Base-by-base conservation (phyloP, 2,329 filamentous ascomycete genomes). In the Penicillium vulpinum region DNA sequence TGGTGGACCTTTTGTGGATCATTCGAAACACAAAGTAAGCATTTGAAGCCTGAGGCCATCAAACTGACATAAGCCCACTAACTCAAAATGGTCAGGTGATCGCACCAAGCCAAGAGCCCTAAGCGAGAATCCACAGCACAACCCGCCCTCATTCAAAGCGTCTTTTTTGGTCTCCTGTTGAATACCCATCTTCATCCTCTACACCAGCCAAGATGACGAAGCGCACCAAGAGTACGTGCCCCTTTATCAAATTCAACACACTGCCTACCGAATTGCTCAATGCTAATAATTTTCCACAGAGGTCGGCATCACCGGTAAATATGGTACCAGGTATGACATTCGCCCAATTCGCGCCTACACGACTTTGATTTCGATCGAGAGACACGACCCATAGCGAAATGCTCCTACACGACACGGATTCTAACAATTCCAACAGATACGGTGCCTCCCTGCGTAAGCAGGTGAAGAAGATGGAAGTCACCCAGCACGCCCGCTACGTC, bases 401-500 rank as follows among this genome's bases (percentile, higher is more conserved):
- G 47, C 22, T 38, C 43, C 7, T 54, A 48, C 48, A 56, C 45
- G 59, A 57, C 54, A 36, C 55, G 58, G 60, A 62, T 57, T 59
- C 66, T 65, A 59, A 63, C 41, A 39, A 57, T 46, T 36, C 60
- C 46, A 71, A 71, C 61, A 93, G 91, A 87, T 96, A 96, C 83
- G 94, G 93, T 92, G 93, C 94, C 79, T 97, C 94, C 76, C 91
- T 97, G 82, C 91, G 92, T 83, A 97, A 97, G 88, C 92, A 92
- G 80, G 89, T 94, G 78, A 97, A 97, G 91, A 97, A 97, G 90
- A 96, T 97, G 89, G 94, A 97, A 89, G 90, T 97, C 80, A 90
- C 91, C 75, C 94, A 97, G 83, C 94, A 99, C 86, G 91, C 92
- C 83, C 89, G 89, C 80, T 97, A 97, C 80, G 88, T 88, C 77